Evolutionary conservation across 2,329 filamentous ascomycete species (phyloP).

Genomic region (Diplodia scrobiculata): DNA sequence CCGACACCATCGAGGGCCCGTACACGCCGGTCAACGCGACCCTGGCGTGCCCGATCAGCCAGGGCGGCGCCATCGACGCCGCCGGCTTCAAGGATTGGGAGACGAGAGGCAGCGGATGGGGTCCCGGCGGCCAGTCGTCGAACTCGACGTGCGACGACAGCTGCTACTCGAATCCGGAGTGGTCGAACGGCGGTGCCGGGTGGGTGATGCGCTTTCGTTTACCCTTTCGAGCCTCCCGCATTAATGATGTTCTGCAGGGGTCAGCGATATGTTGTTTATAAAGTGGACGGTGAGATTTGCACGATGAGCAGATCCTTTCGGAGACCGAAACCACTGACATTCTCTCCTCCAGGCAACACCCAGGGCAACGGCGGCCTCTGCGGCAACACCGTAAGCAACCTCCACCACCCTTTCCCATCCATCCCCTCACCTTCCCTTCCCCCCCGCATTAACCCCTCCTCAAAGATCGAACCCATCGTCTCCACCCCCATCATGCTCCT

Average conservation of each 20-base stretch:
- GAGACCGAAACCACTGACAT: conserved; percentile 1
- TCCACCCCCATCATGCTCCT: conserved; percentile 62
- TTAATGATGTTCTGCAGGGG: background rate
- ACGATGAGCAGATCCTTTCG: background rate
- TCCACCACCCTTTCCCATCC: background rate
- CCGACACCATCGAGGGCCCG: conserved; percentile 55
- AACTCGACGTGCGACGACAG: conserved; percentile 54
- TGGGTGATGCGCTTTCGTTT: background rate
- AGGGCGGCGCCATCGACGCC: conserved; percentile 65
- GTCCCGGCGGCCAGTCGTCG: background rate
- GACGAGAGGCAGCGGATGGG: conserved; percentile 26
- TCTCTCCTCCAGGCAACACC: conserved; percentile 15
- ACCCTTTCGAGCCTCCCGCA: background rate
- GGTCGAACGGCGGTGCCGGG: conserved; percentile 18
- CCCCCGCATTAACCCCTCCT: no score
- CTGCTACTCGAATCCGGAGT: conserved; percentile 34
- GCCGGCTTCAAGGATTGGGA: conserved; percentile 52
- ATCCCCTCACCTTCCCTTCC: no score
- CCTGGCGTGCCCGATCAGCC: conserved; percentile 52
- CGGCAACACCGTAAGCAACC: conserved; percentile 18
- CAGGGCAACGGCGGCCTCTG: conserved; percentile 26
- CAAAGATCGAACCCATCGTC: conserved; percentile 40
- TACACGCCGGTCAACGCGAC: conserved; percentile 54
- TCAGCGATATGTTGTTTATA: conserved; percentile 61
- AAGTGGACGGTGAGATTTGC: conserved; percentile 64